Conservation (phyloP, 441 rosid species). For the Kokia cookei region DNA sequence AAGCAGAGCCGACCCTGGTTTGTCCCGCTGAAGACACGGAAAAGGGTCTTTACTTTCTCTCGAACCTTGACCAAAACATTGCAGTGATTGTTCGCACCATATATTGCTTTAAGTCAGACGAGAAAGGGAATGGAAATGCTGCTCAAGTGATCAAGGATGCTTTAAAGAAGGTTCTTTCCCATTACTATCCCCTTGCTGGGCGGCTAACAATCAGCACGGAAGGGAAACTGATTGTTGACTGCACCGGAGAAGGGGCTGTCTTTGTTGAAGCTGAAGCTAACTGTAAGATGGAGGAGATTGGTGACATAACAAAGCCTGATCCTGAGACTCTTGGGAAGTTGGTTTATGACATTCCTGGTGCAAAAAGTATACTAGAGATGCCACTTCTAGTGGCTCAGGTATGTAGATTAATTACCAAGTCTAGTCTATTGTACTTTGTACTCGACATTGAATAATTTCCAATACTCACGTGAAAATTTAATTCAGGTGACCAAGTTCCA, state of each 20-base stretch:
- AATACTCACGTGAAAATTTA: not conserved
- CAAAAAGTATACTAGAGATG: slow-evolving; percentile 70
- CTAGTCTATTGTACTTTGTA: not conserved
- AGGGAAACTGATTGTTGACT: slow-evolving; percentile 74
- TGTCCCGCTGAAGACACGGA: slow-evolving; percentile 57
- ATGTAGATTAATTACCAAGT: not conserved
- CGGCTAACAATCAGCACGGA: slow-evolving; percentile 67
- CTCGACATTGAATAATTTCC: not conserved
- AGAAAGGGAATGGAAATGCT: slow-evolving; percentile 57
- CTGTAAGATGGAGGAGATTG: slow-evolving; percentile 62
- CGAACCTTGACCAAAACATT: slow-evolving; percentile 81
- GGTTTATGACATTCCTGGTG: slow-evolving; percentile 77
- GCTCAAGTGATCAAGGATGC: slow-evolving; percentile 62
- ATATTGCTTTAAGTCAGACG: slow-evolving; percentile 68
- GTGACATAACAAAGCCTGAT: slow-evolving; percentile 78
- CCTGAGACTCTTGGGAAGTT: slow-evolving; percentile 71
- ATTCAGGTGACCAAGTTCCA: slow-evolving; percentile 69
- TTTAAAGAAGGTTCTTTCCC: slow-evolving; percentile 66
- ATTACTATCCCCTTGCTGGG: slow-evolving; percentile 81
- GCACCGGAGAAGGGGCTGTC: slow-evolving; percentile 80
- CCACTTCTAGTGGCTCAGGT: slow-evolving; percentile 94
- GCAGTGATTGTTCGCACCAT: slow-evolving; percentile 70
- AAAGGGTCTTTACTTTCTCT: slow-evolving; percentile 71
- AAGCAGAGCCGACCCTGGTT: slow-evolving; percentile 50
- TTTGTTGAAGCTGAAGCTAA: slow-evolving; percentile 82